A percentile compares a stretch with the other conserved stretches of the same genome.
Conservation (phyloP, 768 basidiomycete genomes). For the Strobilomyces confusus region DNA sequence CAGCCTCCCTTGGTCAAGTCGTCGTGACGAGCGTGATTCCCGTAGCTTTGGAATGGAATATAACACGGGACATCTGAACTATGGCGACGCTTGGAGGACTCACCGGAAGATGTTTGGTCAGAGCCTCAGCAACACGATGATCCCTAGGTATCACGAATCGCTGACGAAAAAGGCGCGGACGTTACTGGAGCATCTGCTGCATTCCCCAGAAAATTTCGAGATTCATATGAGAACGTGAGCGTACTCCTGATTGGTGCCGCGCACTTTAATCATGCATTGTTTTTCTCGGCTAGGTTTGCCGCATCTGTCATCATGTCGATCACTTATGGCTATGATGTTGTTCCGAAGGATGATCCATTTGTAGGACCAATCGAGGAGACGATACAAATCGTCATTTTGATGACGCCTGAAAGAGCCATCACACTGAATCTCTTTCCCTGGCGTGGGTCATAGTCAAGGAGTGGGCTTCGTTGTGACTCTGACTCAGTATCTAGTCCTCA, state of each 20-base stretch:
- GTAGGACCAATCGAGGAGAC: slow-evolving; percentile 14
- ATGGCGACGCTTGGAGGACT: slow-evolving; percentile 13
- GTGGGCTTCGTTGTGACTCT: not conserved
- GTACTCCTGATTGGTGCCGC: not conserved
- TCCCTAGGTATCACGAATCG: slow-evolving; percentile 11
- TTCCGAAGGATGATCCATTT: slow-evolving; percentile 17
- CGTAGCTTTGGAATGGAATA: slow-evolving; percentile 24
- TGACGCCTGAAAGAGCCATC: slow-evolving; percentile 20
- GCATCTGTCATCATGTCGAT: slow-evolving; percentile 20
- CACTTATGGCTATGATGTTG: slow-evolving; percentile 18
- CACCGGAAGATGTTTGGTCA: slow-evolving; percentile 20
- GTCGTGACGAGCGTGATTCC: not conserved
- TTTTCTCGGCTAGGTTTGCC: slow-evolving; percentile 11
- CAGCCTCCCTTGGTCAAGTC: not conserved
- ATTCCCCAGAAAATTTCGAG: slow-evolving; percentile 15
- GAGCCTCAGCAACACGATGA: slow-evolving; percentile 8
- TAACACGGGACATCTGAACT: slow-evolving; percentile 19
- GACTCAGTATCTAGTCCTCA: slow-evolving; percentile 9
- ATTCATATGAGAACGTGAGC: slow-evolving; percentile 17
- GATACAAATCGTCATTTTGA: not conserved
- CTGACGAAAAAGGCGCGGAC: slow-evolving; percentile 2
- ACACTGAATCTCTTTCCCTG: slow-evolving; percentile 19
- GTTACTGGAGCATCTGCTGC: slow-evolving; percentile 11
- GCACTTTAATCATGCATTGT: not conserved
- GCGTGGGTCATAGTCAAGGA: slow-evolving; percentile 11